A percentile compares a stretch with the other conserved stretches of the same genome.
Evolutionary conservation across 2,329 filamentous ascomycete species (phyloP).

Genomic region (Monosporascus sp.): DNA sequence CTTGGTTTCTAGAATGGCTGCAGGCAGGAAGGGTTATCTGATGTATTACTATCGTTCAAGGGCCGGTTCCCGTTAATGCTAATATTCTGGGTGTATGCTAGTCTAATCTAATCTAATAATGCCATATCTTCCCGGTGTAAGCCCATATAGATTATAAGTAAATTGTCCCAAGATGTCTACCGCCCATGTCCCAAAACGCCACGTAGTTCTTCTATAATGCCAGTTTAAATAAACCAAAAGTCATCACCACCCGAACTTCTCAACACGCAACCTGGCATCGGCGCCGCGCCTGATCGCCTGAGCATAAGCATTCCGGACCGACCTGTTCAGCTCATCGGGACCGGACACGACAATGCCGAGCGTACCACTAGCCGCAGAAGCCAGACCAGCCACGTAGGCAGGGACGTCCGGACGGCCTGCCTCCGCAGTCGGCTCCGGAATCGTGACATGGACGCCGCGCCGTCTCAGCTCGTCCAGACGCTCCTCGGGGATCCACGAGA

Average conservation of each 20-base stretch:
- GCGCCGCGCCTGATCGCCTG: slow-evolving; percentile 40
- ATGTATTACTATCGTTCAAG: no score
- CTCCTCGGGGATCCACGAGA: slow-evolving; percentile 46
- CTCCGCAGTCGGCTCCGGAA: slow-evolving; percentile 49
- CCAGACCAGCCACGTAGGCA: slow-evolving; percentile 34
- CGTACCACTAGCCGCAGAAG: slow-evolving; percentile 17
- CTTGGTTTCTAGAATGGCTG: no score
- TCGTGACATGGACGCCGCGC: slow-evolving; percentile 45
- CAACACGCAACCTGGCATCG: slow-evolving; percentile 49
- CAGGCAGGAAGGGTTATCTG: no score
- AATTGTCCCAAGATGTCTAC: no score
- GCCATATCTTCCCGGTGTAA: no score
- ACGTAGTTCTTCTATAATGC: no score
- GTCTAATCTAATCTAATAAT: no score
- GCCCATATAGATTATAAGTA: no score
- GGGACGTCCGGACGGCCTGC: slow-evolving; percentile 49
- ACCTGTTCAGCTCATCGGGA: slow-evolving; percentile 56
- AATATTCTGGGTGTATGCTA: no score
- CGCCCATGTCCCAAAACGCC: neutral
- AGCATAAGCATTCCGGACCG: slow-evolving; percentile 54
- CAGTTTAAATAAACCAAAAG: neutral
- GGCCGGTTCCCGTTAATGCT: no score
- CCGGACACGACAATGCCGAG: slow-evolving; percentile 46
- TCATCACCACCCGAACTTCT: slow-evolving; percentile 63
- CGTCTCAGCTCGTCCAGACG: slow-evolving; percentile 43